phyloP scores from a whole-genome alignment of 1,284 basidiomycete genomes.

The Tremellales sp. region DNA sequence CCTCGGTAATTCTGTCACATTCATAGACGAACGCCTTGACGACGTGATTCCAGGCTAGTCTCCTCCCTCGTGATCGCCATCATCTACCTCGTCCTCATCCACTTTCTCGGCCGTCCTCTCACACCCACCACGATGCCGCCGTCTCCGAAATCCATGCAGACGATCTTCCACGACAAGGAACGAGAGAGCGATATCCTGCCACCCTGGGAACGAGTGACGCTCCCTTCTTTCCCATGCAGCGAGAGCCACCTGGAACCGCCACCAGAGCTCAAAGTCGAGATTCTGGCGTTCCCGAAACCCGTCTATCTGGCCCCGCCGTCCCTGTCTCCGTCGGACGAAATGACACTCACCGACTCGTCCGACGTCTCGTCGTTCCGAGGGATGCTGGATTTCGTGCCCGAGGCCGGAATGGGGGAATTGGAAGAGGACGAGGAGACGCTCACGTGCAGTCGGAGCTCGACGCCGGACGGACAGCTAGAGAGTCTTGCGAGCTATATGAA shows the following conservation, averaged over 20 bases:
- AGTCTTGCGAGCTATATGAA: conserved; percentile 15
- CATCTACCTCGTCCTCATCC: conserved; percentile 17
- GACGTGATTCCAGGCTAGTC: conserved; percentile 5
- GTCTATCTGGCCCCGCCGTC: not conserved
- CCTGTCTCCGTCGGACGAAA: not conserved
- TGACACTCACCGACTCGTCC: not conserved
- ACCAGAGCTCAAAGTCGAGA: conserved; percentile 3
- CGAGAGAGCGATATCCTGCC: not conserved
- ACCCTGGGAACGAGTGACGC: conserved; percentile 20
- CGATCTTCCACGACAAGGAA: not conserved
- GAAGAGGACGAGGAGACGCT: not conserved
- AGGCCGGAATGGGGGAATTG: not conserved
- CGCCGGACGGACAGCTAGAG: conserved; percentile 5
- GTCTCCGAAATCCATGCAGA: not conserved
- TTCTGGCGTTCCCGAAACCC: conserved; percentile 3
- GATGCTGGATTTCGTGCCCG: conserved; percentile 6
- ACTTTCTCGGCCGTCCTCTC: conserved; percentile 18
- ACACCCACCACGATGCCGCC: conserved; percentile 7
- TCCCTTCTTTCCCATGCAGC: conserved; percentile 10
- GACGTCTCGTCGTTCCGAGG: conserved; percentile 15
- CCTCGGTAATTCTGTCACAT: conserved; percentile 6
- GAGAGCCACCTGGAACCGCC: not conserved
- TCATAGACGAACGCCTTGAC: not conserved
- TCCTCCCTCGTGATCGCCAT: conserved; percentile 13
- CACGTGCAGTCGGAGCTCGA: not conserved